phyloP scores from a whole-genome alignment of 1,139 yeast species.

The Trichomonascaceae sp. region DNA sequence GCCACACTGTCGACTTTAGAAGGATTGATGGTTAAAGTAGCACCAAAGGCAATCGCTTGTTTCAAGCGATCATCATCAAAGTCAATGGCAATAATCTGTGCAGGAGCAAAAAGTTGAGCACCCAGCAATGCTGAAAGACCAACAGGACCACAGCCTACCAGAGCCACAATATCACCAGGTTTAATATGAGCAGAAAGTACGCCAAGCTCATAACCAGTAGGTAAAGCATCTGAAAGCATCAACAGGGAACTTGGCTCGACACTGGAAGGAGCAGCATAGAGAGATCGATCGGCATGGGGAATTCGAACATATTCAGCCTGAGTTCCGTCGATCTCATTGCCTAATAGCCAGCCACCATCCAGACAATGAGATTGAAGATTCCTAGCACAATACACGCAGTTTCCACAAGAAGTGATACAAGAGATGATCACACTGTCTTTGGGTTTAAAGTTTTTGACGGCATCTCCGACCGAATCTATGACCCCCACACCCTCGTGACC shows the following conservation, averaged over 20 bases:
- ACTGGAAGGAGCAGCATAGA: conserved; percentile 34
- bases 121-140: conserved; percentile 41
- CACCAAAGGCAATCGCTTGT: conserved; percentile 38
- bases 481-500: conserved; percentile 54
- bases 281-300: conserved; percentile 36
- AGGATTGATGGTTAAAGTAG: conserved; percentile 39
- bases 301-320: conserved; percentile 42
- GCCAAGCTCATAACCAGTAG: conserved; percentile 44
- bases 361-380: conserved; percentile 39
- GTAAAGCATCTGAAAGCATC: conserved; percentile 42
- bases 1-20: conserved; percentile 27
- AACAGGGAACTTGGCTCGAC: conserved; percentile 36
- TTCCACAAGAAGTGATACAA: conserved; percentile 46
- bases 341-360: conserved; percentile 43
- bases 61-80: conserved; percentile 39
- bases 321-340: conserved; percentile 33
- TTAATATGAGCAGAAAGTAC: conserved; percentile 36
- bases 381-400: conserved; percentile 44
- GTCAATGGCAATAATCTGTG: conserved; percentile 39
- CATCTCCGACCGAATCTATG: conserved; percentile 37
- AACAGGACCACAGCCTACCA: conserved; percentile 47
- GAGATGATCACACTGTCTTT: conserved; percentile 45
- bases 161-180: conserved; percentile 41
- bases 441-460: conserved; percentile 33
- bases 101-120: conserved; percentile 36